These are phyloP conservation scores for Drechmeria coniospora DNA, from an alignment of 2,329 filamentous ascomycete genomes.

Conservation along the genomic window DNA sequence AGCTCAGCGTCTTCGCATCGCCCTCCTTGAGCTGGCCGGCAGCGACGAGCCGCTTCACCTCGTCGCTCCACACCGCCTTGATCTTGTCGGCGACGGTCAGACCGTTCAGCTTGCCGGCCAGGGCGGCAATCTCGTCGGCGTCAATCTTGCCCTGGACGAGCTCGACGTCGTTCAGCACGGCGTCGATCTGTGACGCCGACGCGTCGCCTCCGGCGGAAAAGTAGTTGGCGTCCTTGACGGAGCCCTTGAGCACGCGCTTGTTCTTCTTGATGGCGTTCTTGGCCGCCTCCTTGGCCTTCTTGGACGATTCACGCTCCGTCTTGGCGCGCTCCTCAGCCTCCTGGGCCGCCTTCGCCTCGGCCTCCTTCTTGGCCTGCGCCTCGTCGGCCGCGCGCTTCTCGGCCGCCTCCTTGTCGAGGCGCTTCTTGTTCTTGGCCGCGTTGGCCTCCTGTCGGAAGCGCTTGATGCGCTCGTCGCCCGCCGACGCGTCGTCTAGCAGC, in stretches of 20 bases:
- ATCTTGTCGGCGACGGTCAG: constrained; percentile 72
- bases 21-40: constrained; percentile 78
- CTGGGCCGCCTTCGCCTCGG: constrained; percentile 63
- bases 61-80: constrained; percentile 65
- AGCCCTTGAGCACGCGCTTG: constrained; percentile 88
- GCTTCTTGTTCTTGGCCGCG: constrained; percentile 93
- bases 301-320: constrained; percentile 62
- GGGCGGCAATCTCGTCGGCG: constrained; percentile 70
- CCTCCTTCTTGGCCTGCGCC: constrained; percentile 66
- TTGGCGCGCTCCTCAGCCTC: constrained; percentile 82
- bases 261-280: constrained; percentile 99
- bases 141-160: constrained; percentile 77
- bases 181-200: constrained; percentile 64
- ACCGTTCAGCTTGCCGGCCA: constrained; percentile 67
- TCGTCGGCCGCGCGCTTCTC: constrained; percentile 80
- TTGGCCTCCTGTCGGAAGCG: constrained; percentile 84
- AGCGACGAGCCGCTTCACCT: constrained; percentile 62
- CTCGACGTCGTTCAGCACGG: constrained; percentile 74
- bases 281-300: constrained; percentile 97
- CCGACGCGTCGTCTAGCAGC: constrained; percentile 73
- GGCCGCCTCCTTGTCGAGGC: constrained; percentile 76
- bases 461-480: constrained; percentile 90
- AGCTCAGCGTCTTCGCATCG: constrained; percentile 53
- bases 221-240: constrained; percentile 97
- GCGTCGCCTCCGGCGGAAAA: constrained; percentile 60